Percentiles rank a stretch among this genome's conserved stretches.
phyloP scores from a whole-genome alignment of 352 stramenopile genomes.

The Phytopythium boreale region DNA sequence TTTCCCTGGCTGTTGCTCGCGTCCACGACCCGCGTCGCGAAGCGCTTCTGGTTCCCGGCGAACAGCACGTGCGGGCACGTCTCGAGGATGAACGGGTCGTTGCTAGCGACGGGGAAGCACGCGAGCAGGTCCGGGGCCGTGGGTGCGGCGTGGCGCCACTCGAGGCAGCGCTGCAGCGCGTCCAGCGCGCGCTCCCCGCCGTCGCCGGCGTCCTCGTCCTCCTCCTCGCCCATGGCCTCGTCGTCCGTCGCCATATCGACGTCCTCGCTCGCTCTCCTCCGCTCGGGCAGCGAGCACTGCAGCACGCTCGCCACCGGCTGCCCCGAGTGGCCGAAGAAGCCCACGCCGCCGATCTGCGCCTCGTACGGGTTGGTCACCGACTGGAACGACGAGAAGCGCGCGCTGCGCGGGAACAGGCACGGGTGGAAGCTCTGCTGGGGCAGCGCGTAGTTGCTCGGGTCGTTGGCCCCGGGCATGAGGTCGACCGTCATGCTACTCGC shows the following conservation, averaged over 20 bases:
- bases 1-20: constrained; percentile 12
- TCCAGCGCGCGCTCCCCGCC: constrained; percentile 31
- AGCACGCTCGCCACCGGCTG: constrained; percentile 87
- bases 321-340: constrained; percentile 86
- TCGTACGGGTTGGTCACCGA: constrained; percentile 94
- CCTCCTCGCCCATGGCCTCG: constrained; percentile 31
- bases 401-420: constrained; percentile 88
- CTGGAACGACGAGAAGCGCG: constrained; percentile 77
- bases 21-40: constrained; percentile 74
- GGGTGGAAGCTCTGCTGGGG: constrained; percentile 94
- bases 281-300: constrained; percentile 39
- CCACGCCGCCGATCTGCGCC: constrained; percentile 47
- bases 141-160: constrained; percentile 91
- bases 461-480: constrained; percentile 84
- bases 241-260: constrained; percentile 12
- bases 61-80: constrained; percentile 91
- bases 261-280: not conserved
- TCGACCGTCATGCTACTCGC: constrained; percentile 88
- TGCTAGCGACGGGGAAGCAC: constrained; percentile 89
- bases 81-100: constrained; percentile 92
- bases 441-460: constrained; percentile 89
- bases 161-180: constrained; percentile 68
- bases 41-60: constrained; percentile 87
- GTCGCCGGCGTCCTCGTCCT: constrained; percentile 17
- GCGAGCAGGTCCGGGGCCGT: constrained; percentile 91